Evolutionary conservation across 2,329 filamentous ascomycete species (phyloP), one percentile per base, ranked within the genome.

Genomic region (Ophiocordyceps camponoti-rufipedis): DNA sequence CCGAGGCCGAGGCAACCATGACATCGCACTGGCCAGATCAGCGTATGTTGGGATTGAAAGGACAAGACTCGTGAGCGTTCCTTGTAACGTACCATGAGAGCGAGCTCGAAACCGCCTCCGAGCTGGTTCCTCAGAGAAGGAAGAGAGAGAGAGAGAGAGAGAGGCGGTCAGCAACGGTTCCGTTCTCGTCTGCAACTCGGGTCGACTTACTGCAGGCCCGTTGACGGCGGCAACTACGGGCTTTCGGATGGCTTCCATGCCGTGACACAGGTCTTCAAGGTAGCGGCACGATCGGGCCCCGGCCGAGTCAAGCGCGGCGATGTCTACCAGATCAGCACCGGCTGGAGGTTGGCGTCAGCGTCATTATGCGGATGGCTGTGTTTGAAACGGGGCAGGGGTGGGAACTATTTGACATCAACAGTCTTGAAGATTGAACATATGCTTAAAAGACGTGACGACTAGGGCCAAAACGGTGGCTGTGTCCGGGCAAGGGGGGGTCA

Each of bases 31-130:
- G 45, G 29, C 8, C 10, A 33, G 31, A 11, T 23, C 23, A 23
- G 5, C 23, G 23, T 23, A 5, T n/a, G n/a, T n/a, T n/a, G n/a
- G n/a, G n/a, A n/a, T n/a, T n/a, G n/a, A n/a, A n/a, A n/a, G 23
- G 23, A 23, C 3, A 23, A 23, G 23, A 23, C 5, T 23, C 5
- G 3, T 5, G 23, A 23, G 3, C 23, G 23, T 23, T 23, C 23
- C 31, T 33, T 10, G 13, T 14, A 33, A 55, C 52, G 55, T 54
- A 69, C 65, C 52, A 65, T 64, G 29, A 72, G 57, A 4, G 67
- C 68, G 40, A 72, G 54, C 47, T 72, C 70, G 45, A 70, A 72
- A 5, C 70, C 69, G 13, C 69, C 69, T 29, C 69, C 69, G 29
- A 72, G 61, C 67, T 68, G 16, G 28, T 42, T 42, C 19, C 29